These are phyloP conservation scores for Stygiomarasmius scandens DNA, from an alignment of 1,284 basidiomycete species.

Conservation along the genomic window DNA sequence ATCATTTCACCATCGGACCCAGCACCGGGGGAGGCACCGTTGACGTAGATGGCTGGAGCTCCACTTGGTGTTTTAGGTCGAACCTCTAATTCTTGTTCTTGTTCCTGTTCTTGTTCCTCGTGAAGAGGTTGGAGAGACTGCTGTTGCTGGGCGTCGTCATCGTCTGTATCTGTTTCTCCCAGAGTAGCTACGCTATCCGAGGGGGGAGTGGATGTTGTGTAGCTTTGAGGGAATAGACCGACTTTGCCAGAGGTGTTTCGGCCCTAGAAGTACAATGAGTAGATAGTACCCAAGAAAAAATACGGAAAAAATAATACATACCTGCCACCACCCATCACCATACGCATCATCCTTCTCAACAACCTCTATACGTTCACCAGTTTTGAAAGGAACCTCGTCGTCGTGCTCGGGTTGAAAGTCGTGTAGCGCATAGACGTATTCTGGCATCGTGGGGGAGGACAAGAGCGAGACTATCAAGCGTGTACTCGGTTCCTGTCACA, in stretches of 20 bases:
- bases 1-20: constrained; percentile 67
- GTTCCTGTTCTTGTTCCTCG: constrained; percentile 46
- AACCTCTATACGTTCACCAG: constrained; percentile 88
- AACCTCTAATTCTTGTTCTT: too few species aligned
- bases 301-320: constrained; percentile 33
- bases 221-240: constrained; percentile 91
- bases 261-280: constrained; percentile 55
- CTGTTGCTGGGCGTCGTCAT: constrained; percentile 21
- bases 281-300: constrained; percentile 2
- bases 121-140: constrained; percentile 41
- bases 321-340: constrained; percentile 99
- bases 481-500: too few species aligned
- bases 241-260: constrained; percentile 80
- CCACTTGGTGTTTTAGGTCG: too few species aligned
- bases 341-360: constrained; percentile 94
- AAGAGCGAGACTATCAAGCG: not conserved
- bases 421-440: constrained; percentile 80
- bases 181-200: constrained; percentile 11
- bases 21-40: constrained; percentile 36
- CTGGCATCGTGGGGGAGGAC: constrained; percentile 34
- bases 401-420: constrained; percentile 91
- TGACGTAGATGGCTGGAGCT: constrained; percentile 33
- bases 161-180: constrained; percentile 25
- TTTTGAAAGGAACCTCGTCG: constrained; percentile 88
- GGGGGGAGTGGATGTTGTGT: constrained; percentile 71